Conservation (phyloP, 83 land plant genomes). For the Diphasiastrum complanatum region DNA sequence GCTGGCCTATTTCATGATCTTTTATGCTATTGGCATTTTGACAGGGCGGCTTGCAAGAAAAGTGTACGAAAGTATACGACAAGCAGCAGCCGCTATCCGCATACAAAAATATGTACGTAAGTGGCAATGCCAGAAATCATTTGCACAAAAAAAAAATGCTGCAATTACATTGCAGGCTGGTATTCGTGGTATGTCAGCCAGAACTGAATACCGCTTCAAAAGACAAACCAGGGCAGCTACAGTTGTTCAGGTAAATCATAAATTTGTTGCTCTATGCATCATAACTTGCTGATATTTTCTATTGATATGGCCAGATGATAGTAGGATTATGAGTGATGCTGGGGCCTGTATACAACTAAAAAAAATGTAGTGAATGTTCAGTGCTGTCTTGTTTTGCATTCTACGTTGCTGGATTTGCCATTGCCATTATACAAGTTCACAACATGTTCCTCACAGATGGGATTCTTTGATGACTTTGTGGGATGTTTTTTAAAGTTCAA, state of each 20-base stretch:
- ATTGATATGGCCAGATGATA: not conserved
- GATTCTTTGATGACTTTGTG: too few species aligned
- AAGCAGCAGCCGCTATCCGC: constrained; percentile 59
- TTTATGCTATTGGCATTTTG: too few species aligned
- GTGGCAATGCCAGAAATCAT: constrained; percentile 52
- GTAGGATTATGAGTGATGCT: not conserved
- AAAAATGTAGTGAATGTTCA: not conserved
- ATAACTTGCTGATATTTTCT: not conserved
- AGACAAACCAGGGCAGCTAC: constrained; percentile 77
- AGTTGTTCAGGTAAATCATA: constrained; percentile 85
- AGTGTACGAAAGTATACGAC: constrained; percentile 47
- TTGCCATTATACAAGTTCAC: too few species aligned
- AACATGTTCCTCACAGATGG: too few species aligned
- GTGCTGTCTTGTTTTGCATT: too few species aligned
- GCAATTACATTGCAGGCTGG: constrained; percentile 70
- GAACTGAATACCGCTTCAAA: constrained; percentile 54
- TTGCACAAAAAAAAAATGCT: constrained; percentile 37
- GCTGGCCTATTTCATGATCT: too few species aligned
- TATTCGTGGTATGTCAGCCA: constrained; percentile 74
- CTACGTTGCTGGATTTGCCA: too few species aligned
- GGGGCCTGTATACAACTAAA: not conserved
- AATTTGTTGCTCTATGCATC: too few species aligned
- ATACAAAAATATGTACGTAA: constrained; percentile 71
- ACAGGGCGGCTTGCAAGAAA: constrained; percentile 63
- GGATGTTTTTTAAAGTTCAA: too few species aligned